Evolutionary conservation across 2,329 filamentous ascomycete species (phyloP).

Genomic region (Hymenoscyphus occultus): DNA sequence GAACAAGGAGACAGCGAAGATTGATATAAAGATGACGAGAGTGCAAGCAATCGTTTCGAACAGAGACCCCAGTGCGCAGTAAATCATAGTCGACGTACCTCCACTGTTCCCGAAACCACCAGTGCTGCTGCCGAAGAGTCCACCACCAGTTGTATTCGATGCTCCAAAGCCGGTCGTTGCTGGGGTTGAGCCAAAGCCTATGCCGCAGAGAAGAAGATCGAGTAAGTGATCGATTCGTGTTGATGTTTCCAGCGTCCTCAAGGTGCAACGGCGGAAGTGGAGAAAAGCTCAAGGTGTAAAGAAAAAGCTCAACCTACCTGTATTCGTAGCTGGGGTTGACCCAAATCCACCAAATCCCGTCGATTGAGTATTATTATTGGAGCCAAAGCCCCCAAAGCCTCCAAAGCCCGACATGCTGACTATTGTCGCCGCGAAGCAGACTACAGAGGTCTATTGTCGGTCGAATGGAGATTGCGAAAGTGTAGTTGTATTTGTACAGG

Average conservation of each 20-base stretch:
- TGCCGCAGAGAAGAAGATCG: slow-evolving; percentile 31
- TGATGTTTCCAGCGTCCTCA: slow-evolving; percentile 20
- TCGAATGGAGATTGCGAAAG: slow-evolving; percentile 18
- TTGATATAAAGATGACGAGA: slow-evolving; percentile 12
- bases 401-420: slow-evolving; percentile 44
- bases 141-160: slow-evolving; percentile 36
- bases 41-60: slow-evolving; percentile 9
- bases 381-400: slow-evolving; percentile 60
- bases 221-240: slow-evolving; percentile 36
- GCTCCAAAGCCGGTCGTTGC: slow-evolving; percentile 41
- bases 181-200: slow-evolving; percentile 43
- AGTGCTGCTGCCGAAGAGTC: slow-evolving; percentile 42
- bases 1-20: slow-evolving; percentile 3
- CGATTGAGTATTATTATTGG: slow-evolving; percentile 48
- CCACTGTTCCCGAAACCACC: slow-evolving; percentile 38
- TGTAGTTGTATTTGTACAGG: slow-evolving; percentile 18
- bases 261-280: slow-evolving; percentile 15
- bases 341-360: slow-evolving; percentile 56
- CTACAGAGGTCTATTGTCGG: slow-evolving; percentile 8
- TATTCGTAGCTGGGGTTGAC: slow-evolving; percentile 33
- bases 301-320: slow-evolving; percentile 35
- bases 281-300: slow-evolving; percentile 13
- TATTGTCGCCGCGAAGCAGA: slow-evolving; percentile 14
- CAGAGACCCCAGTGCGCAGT: slow-evolving; percentile 25
- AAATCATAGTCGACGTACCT: slow-evolving; percentile 38